Evolutionary conservation across 257 asterid species (phyloP), one percentile per base, ranked within the genome.

Genomic region (Nicotiana otophora): DNA sequence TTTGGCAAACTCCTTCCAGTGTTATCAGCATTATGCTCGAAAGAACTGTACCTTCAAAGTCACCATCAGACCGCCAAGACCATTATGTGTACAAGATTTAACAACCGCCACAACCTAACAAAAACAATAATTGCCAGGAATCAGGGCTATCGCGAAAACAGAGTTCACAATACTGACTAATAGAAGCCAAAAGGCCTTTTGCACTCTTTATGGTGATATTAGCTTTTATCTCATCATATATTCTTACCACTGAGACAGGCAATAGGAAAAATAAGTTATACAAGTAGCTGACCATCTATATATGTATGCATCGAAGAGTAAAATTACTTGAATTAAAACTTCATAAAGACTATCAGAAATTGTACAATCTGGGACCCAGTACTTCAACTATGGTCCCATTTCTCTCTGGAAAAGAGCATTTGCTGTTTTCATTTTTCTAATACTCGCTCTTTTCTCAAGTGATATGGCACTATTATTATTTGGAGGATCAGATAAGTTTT

Each of bases 31-130:
- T 65, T 30, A 48, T 82, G 6, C 28, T 36, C 17, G 53, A 20
- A 39, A 64, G 28, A 34, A 48, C 19, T 68, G 31, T 92, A 96
- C 98, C 98, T 94, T 96, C 84, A 96, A 83, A 63, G 89, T 86
- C 85, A 94, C 90, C 84, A 89, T 86, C 86, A 93, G 82, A 88
- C 96, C 97, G 66, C 98, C 98, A 81, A 90, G 89, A 80, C 95
- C 92, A 81, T 87, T 94, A 36, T 92, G 95, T 61, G 93, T 87
- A 86, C 93, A 87, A 77, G 98, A 91, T 86, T 93, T 92, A 85
- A 96, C 86, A 61, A 96, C 90, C 63, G 97, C 98, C 81, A 94
- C 98, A 86, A 93, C 91, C 99, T 96, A 88, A 72, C 26, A 64
- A 80, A n/a, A 82, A 20, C 81, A 83, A 82, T 87, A 82, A 74